Evolutionary conservation across 495 filamentous ascomycete species (phyloP), one percentile per base, ranked within the genome.

Genomic region (Penicillium parvum): DNA sequence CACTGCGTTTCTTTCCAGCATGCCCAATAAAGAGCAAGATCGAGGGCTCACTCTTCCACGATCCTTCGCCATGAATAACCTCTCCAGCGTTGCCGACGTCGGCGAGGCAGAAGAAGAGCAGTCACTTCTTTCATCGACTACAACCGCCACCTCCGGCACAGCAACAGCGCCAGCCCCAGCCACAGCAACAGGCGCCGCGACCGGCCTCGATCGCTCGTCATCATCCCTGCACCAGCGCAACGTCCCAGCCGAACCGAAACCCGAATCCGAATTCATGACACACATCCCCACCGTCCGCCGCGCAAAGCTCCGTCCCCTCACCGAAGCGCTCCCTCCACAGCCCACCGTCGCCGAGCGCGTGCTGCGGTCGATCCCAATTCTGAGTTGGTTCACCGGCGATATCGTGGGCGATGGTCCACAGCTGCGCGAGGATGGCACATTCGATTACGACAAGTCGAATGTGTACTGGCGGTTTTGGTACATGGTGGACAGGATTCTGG

Each of bases 381-480:
- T 85, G 37, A 75, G 70, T 42, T 85, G 82, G 77, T 83, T 90
- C 49, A 83, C 77, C 4, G 79, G 84, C 19, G 85, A 88, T 45
- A 79, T 92, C 43, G 90, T 94, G 41, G 89, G 88, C 3, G 81
- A 81, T 48, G 77, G 81, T 38, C 81, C 90, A 15, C 85, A 86
- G 27, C 74, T 86, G 29, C 80, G 72, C 23, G 88, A 90, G n/a
- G 69, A 80, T 34, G 88, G 88, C n/a, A 76, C 78, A 2, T 90
- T 94, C 46, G 88, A 95, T 52, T 84, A 77, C 64, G 75, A 73
- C 26, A 77, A 72, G 45, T 88, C 88, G 3, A 86, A 81, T 44
- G 58, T 83, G 29, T 94, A 90, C 64, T 95, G 89, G 89, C 76
- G 66, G 15, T 66, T 75, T 43, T 77, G 71, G 64, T 71, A 70